These are phyloP conservation scores for Rhizomucor pusillus DNA, from an alignment of 371 early-diverging fungal species.

Conservation along the genomic window DNA sequence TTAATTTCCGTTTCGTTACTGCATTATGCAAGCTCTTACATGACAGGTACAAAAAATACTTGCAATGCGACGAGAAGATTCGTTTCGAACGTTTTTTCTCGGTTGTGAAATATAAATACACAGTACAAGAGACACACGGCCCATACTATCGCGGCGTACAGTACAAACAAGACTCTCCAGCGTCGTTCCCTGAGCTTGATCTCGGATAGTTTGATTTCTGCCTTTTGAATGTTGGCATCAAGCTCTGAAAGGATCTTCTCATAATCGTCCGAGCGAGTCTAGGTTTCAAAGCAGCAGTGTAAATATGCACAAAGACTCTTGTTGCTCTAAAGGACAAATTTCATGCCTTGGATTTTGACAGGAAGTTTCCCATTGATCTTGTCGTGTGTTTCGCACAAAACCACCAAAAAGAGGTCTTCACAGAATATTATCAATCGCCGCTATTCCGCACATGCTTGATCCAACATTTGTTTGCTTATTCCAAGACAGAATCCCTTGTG, in stretches of 20 bases:
- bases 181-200: conserved; percentile 62
- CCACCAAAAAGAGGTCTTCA: too few species aligned
- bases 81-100: conserved; percentile 1
- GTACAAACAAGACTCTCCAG: conserved; percentile 63
- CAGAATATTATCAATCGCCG: too few species aligned
- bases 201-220: conserved; percentile 61
- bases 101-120: conserved; percentile 18
- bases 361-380: too few species aligned
- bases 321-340: too few species aligned
- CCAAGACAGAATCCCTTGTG: too few species aligned
- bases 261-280: conserved; percentile 43
- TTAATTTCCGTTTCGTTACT: too few species aligned
- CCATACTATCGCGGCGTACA: conserved; percentile 70
- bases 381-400: too few species aligned
- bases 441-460: too few species aligned
- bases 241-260: conserved; percentile 78
- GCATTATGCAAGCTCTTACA: conserved; percentile 29
- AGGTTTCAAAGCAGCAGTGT: too few species aligned
- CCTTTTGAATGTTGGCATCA: conserved; percentile 70
- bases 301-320: too few species aligned
- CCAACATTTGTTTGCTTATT: too few species aligned
- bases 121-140: conserved; percentile 52
- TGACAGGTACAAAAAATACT: conserved; percentile 48
- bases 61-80: conserved; percentile 13
- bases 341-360: too few species aligned